Evolutionary conservation across 2,329 filamentous ascomycete species (phyloP).

Genomic region (Nothophaeocryptopus gaeumannii): DNA sequence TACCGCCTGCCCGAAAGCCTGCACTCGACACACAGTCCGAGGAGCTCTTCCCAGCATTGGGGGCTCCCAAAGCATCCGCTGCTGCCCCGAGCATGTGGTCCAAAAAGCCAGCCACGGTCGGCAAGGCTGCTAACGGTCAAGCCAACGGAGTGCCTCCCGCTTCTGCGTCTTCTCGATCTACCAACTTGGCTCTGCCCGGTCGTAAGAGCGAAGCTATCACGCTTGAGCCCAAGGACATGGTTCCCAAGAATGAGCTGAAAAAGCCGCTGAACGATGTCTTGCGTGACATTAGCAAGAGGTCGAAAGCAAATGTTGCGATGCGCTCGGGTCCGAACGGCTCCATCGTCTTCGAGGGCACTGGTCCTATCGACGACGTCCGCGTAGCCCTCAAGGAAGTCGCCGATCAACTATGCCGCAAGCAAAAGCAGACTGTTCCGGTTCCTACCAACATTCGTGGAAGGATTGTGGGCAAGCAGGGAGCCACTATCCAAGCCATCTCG

Average conservation of each 20-base stretch:
- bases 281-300: constrained; percentile 88
- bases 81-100: constrained; percentile 74
- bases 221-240: constrained; percentile 72
- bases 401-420: constrained; percentile 81
- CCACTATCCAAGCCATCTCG: constrained; percentile 85
- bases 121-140: constrained; percentile 44
- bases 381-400: constrained; percentile 88
- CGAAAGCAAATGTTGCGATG: constrained; percentile 80
- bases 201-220: constrained; percentile 75
- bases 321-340: constrained; percentile 68
- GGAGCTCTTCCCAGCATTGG: constrained; percentile 91
- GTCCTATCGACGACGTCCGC: constrained; percentile 77
- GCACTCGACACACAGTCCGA: constrained; percentile 79
- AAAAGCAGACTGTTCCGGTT: constrained; percentile 72
- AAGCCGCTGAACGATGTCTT: constrained; percentile 81
- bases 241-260: constrained; percentile 74
- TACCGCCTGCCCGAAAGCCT: constrained; percentile 31
- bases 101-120: constrained; percentile 56
- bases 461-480: constrained; percentile 89
- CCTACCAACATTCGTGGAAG: constrained; percentile 79
- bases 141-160: constrained; percentile 54
- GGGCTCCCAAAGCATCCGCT: constrained; percentile 63
- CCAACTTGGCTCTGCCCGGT: constrained; percentile 71
- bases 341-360: constrained; percentile 79
- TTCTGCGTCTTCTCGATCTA: constrained; percentile 61